These are phyloP conservation scores for Cenchrus purpureus DNA, from an alignment of 176 grass and related monocot genomes.

Conservation along the genomic window DNA sequence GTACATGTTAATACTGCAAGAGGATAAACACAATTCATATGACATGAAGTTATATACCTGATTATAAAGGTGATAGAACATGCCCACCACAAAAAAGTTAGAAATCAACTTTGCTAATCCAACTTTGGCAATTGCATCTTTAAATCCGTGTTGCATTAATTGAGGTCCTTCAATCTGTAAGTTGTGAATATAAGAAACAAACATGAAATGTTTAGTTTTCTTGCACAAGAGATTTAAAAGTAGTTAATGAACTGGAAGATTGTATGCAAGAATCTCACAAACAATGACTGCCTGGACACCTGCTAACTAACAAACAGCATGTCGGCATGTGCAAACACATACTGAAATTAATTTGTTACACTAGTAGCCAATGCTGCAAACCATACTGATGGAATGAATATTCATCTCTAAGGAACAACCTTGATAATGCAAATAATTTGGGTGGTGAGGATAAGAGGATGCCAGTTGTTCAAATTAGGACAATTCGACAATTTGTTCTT, in stretches of 20 bases:
- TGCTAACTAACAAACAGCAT: background rate
- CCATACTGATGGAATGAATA: constrained; percentile 9
- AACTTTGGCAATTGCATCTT: constrained; percentile 90
- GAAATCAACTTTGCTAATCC: constrained; percentile 74
- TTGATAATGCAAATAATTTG: background rate
- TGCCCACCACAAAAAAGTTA: constrained; percentile 88
- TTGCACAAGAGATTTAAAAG: background rate
- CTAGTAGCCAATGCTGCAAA: background rate
- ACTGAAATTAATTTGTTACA: background rate
- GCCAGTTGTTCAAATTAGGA: constrained; percentile 9
- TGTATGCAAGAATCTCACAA: constrained; percentile 7
- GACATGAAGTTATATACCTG: constrained; percentile 67
- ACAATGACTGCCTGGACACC: background rate
- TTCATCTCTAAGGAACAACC: constrained; percentile 22
- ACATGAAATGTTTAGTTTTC: constrained; percentile 18
- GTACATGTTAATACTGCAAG: background rate
- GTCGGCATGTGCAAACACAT: background rate
- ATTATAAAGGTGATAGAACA: constrained; percentile 99
- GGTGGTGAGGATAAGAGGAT: background rate
- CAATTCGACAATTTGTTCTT: background rate
- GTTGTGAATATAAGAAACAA: constrained; percentile 2
- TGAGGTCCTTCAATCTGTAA: constrained; percentile 92
- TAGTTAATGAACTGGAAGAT: background rate
- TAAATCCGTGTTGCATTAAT: constrained; percentile 79
- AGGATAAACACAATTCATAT: background rate